A percentile compares a stretch with the other conserved stretches of the same genome.
Evolutionary conservation across 176 grass and related monocot species (phyloP).

Genomic region (Urochloa ruziziensis): DNA sequence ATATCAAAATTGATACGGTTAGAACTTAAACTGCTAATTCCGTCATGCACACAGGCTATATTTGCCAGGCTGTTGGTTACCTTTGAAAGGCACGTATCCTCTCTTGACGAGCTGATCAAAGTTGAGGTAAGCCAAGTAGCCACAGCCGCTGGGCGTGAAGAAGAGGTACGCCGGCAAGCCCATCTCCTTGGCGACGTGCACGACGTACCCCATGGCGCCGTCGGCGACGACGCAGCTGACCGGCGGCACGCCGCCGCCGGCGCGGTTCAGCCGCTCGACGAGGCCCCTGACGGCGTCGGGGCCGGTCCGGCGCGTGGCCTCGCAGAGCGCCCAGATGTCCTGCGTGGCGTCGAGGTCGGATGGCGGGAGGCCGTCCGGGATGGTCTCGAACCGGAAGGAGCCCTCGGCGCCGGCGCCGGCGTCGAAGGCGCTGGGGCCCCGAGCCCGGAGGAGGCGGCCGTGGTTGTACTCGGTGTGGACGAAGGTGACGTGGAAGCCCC

Average conservation of each 20-base stretch:
- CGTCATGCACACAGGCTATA: background rate
- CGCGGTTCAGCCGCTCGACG: slow-evolving; percentile 18
- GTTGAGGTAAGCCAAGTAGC: slow-evolving; percentile 52
- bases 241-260: slow-evolving; percentile 21
- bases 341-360: slow-evolving; percentile 51
- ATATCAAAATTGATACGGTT: too few relatives aligned
- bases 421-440: slow-evolving; percentile 15
- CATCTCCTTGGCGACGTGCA: slow-evolving; percentile 61
- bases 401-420: slow-evolving; percentile 15
- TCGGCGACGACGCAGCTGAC: slow-evolving; percentile 63
- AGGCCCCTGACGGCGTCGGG: slow-evolving; percentile 31
- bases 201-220: slow-evolving; percentile 50
- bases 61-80: too few relatives aligned
- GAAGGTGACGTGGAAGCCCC: slow-evolving; percentile 63
- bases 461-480: slow-evolving; percentile 74
- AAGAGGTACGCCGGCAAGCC: slow-evolving; percentile 41
- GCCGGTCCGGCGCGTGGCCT: slow-evolving; percentile 41
- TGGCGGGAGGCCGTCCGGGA: slow-evolving; percentile 61
- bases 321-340: slow-evolving; percentile 56
- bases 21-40: background rate
- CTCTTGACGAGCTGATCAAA: slow-evolving; percentile 51
- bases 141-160: slow-evolving; percentile 60
- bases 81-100: slow-evolving; percentile 56
- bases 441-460: slow-evolving; percentile 48
- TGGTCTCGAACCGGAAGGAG: slow-evolving; percentile 50